Evolutionary conservation across 176 grass and related monocot genomes (phyloP), one percentile per base, ranked within the genome.

Genomic region (Dendrocalamus sinicus): DNA sequence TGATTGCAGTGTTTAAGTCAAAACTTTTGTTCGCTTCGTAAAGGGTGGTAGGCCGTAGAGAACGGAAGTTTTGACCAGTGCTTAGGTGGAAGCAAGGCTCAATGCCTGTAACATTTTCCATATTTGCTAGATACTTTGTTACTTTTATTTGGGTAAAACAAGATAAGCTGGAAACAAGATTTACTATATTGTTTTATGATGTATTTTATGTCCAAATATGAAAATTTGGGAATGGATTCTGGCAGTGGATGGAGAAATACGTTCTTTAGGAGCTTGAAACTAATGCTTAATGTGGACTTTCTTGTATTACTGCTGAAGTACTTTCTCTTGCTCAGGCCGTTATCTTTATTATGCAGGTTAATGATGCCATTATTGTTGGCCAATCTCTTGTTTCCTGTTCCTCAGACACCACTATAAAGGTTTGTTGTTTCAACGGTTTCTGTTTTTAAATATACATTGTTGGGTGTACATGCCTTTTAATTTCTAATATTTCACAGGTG

Each of bases 401-500:
- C 53, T 98, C 96, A 81, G 96, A 98, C 75, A 92, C 93, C 59
- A 98, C 96, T 24, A 19, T 98, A 82, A 98, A 98, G 96, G 96
- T 95, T 81, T 73, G 85, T 73, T 72, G 28, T 74, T 73, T 85
- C 12, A 68, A 40, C 20, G 60, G 6, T 66, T 84, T 54, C 20
- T 85, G 0, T 84, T 64, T 20, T 54, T 54, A 80, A 67, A 61
- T 83, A 67, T 32, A 74, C 22, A 7, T 83, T 82, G 24, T 50
- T 23, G 46, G 51, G 16, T 2, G 6, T 69, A 45, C 76, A 75
- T 53, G 7, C 39, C 28, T 83, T 68, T 59, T 52, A 76, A 77
- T 81, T 76, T 40, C 65, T 19, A 7, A 79, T 37, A 88, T 78
- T 89, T 80, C 35, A 20, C 88, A 98, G 96, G 86, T 85, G 26